phyloP scores from a whole-genome alignment of 345 rosid species.

The Lagerstroemia speciosa region DNA sequence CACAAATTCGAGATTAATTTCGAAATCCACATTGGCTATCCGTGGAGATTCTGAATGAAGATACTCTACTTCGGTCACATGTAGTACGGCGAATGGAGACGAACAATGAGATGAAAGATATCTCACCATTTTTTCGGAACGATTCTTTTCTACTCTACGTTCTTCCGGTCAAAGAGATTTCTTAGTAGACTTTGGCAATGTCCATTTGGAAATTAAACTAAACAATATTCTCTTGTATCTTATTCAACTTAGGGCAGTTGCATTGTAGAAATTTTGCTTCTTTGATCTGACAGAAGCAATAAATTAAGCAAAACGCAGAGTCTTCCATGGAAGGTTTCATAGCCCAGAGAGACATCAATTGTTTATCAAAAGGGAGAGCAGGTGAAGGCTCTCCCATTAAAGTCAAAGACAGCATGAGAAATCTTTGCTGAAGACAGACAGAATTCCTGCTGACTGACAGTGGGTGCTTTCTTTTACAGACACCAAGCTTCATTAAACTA shows the following conservation, averaged over 20 bases:
- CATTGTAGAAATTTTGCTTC: not conserved
- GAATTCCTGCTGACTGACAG: slow-evolving; percentile 2
- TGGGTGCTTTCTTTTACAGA: not conserved
- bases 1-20: not conserved
- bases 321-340: not conserved
- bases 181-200: no score
- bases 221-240: no score
- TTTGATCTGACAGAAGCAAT: not conserved
- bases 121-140: no score
- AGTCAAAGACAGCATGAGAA: slow-evolving; percentile 3
- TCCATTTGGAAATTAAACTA: no score
- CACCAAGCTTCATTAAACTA: not conserved
- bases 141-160: no score
- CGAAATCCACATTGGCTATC: not conserved
- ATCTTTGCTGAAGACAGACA: not conserved
- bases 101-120: no score
- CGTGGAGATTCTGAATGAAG: not conserved
- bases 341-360: not conserved
- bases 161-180: no score
- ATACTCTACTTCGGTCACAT: no score
- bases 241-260: no score
- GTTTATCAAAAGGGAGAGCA: not conserved
- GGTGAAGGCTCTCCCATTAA: not conserved
- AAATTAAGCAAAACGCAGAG: not conserved
- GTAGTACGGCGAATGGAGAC: no score